Evolutionary conservation across 2,329 filamentous ascomycete species (phyloP).

Genomic region (Penicillium sp.): DNA sequence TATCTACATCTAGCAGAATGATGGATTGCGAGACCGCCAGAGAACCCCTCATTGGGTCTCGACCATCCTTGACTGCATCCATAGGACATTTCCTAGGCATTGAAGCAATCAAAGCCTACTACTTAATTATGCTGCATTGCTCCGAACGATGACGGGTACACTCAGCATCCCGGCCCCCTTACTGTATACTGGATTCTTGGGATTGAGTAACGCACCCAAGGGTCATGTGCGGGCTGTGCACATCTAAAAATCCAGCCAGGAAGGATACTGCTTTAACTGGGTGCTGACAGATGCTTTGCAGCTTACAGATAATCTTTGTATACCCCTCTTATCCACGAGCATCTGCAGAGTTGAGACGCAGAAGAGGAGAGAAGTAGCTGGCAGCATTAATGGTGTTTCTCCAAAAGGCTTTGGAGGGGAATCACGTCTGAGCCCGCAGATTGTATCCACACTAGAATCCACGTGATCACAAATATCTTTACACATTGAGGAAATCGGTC

Average conservation of each 20-base stretch:
- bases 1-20: neutral
- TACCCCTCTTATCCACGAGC: neutral
- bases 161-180: constrained; percentile 1
- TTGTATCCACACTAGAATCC: constrained; percentile 10
- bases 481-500: neutral
- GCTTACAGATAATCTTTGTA: neutral
- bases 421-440: neutral
- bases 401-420: neutral
- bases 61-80: constrained; percentile 6
- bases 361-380: neutral
- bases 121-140: neutral
- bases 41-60: constrained; percentile 10
- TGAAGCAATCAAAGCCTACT: neutral
- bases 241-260: neutral
- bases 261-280: neutral
- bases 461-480: constrained; percentile 15
- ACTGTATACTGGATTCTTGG: constrained; percentile 5
- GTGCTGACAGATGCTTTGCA: neutral
- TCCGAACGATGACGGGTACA: constrained; percentile 1
- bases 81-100: neutral
- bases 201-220: neutral
- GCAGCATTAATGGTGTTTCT: neutral
- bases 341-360: neutral
- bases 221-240: constrained; percentile 1
- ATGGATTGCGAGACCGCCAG: neutral